Base-by-base conservation (phyloP, 257 asterid species). In the Anisodus tanguticus region DNA sequence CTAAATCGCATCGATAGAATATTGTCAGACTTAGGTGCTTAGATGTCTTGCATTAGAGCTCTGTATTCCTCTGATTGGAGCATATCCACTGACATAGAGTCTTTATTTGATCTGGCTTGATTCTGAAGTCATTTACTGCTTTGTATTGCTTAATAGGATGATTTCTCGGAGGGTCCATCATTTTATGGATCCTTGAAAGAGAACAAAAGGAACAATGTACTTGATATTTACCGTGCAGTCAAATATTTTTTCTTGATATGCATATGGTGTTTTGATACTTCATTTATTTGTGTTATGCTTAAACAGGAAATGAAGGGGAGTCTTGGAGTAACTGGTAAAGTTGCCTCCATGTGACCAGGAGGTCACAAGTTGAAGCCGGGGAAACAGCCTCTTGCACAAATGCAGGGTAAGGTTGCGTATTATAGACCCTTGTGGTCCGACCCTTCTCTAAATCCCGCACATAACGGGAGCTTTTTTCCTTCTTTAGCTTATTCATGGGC, bases 1-100 rank as follows among this genome's bases (percentile, higher is more conserved):
- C 64, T 53, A 22, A 13, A 76, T 76, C 13, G 47, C 22, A 53
- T 47, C 2, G 63, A 4, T 63, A 11, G 81, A 26, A 8, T 76
- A 51, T 15, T 51, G 47, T 76, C 81, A 51, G 81, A 76, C 60
- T 8, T 51, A 16, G 62, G 45, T 53, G 22, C 47, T 74, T 74
- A 74, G n/a, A 74, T 74, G 41, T 60, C 63, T 76, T 76, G 47
- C 15, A 16, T 8, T 53, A 26, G 45, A 49, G 45, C 62, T 49
- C 51, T 76, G 81, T 76, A 49, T 76, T 76, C 81, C 81, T 51
- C 37, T 76, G 10, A 76, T 76, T 57, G 62, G 81, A 51, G 47
- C 81, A 76, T 76, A 22, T 12, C 19, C 58, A 45, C 45, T 17
- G 26, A 15, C 5, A 12, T 49, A 22, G 64, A 26, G 45, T 51